Evolutionary conservation across 2,329 filamentous ascomycete genomes (phyloP), one percentile per base, ranked within the genome.

Genomic region (Exophiala bonariae): DNA sequence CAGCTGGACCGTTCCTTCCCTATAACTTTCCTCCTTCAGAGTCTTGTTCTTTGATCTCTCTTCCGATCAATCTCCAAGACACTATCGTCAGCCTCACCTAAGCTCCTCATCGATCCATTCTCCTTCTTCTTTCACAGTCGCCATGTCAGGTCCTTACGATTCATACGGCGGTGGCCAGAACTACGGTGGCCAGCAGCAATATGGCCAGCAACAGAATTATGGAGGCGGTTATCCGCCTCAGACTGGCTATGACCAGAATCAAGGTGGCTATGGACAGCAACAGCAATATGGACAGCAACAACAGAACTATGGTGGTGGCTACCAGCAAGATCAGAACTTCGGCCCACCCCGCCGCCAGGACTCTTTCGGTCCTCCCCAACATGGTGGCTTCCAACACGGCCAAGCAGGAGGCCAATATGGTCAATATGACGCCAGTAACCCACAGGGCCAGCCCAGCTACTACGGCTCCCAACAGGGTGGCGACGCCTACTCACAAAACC

Each of bases 141-240:
- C 33, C 47, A 80, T 79, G 77, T 78, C 75, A 13, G 74, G 74
- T 49, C 74, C 74, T 30, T 78, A 79, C 67, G 69, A 75, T 54
- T 66, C 72, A 33, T 61, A 69, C 41, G 50, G 50, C 44, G 50
- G 40, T 43, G n/a, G n/a, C n/a, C 50, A 56, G 9, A 54, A 61
- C 28, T 63, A 65, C 35, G 48, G 49, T 26, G 63, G 67, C 44
- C 61, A 63, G 35, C 49, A 58, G 1, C 52, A 57, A 20, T 63
- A 65, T 22, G 57, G 57, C 30, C 52, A 47, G n/a, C 50, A 47
- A 19, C 56, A 56, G 35, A 56, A 55, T 39, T 61, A 65, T 42
- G 52, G 58, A 16, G 61, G 66, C 42, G 38, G 40, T 14, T 31
- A 41, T 20, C 57, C 57, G 18, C 50, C 64, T n/a, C 63, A 66